These are phyloP conservation scores for Willaertia magna DNA, from an alignment of 208 protist species.

Conservation along the genomic window DNA sequence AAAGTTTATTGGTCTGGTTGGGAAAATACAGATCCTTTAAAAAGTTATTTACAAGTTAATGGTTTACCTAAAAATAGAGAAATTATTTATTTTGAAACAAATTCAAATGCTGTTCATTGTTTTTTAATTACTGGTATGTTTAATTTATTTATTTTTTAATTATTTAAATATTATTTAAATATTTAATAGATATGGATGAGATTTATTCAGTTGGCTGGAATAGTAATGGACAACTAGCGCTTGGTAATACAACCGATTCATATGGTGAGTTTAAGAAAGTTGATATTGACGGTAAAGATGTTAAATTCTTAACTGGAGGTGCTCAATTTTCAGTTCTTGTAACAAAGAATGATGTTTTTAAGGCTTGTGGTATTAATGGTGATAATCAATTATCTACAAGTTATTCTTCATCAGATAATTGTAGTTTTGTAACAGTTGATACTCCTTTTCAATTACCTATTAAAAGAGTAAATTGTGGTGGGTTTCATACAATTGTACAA, in stretches of 20 bases:
- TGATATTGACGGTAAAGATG: neutral
- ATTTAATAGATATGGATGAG: neutral
- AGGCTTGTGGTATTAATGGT: neutral
- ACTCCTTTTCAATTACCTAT: neutral
- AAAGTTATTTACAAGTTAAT: neutral
- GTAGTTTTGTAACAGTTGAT: neutral
- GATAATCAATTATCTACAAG: neutral
- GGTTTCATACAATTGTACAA: neutral
- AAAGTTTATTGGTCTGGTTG: neutral
- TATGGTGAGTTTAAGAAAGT: neutral
- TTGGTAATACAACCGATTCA: neutral
- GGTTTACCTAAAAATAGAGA: neutral
- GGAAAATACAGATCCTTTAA: neutral
- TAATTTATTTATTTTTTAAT: too few relatives aligned
- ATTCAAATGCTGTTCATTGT: neutral
- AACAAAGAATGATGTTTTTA: neutral
- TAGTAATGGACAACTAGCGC: neutral
- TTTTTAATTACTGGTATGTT: neutral
- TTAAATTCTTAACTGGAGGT: neutral
- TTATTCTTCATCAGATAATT: too few relatives aligned
- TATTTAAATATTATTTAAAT: too few relatives aligned
- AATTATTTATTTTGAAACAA: neutral
- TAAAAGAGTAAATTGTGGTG: neutral
- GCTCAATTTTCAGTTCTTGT: neutral
- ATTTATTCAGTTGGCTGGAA: neutral